These are phyloP conservation scores for Phytopythium ostracodes DNA, from an alignment of 352 stramenopile species.

Conservation along the genomic window DNA sequence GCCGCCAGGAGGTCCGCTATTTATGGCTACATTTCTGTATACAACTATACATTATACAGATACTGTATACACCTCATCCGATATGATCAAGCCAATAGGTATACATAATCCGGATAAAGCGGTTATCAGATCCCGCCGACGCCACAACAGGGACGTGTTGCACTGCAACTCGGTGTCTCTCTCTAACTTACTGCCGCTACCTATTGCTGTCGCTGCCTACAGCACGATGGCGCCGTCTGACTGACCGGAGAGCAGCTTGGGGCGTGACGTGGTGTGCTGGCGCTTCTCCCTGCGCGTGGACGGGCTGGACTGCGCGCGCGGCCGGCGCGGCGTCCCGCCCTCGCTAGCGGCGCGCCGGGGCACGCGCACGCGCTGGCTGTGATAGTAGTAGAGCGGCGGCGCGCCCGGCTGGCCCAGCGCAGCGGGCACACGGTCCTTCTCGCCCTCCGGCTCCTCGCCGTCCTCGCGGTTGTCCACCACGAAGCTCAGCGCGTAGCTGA, in stretches of 20 bases:
- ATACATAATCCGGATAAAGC: neutral
- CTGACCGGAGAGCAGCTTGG: slow-evolving; percentile 4
- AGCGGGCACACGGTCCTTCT: slow-evolving; percentile 20
- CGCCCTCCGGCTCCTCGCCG: slow-evolving; percentile 22
- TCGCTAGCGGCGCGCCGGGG: slow-evolving; percentile 13
- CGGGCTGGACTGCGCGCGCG: slow-evolving; percentile 5
- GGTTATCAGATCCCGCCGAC: neutral
- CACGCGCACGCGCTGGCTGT: slow-evolving; percentile 23
- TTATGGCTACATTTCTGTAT: slow-evolving; percentile 3
- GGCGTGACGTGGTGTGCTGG: neutral
- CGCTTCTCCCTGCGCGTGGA: slow-evolving; percentile 2
- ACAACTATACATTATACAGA: neutral
- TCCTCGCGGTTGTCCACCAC: slow-evolving; percentile 40
- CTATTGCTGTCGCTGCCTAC: no score
- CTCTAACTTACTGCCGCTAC: no score
- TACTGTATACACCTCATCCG: neutral
- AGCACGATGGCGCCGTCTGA: slow-evolving; percentile 7
- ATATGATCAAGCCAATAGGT: neutral
- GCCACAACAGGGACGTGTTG: neutral
- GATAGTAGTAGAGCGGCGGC: slow-evolving; percentile 13
- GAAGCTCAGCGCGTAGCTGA: slow-evolving; percentile 58
- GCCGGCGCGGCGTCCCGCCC: slow-evolving; percentile 12
- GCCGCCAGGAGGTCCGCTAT: neutral
- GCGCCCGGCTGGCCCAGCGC: slow-evolving; percentile 6
- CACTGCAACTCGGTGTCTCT: neutral